phyloP scores from a whole-genome alignment of 2,329 filamentous ascomycete genomes.

The Boeremia exigua region DNA sequence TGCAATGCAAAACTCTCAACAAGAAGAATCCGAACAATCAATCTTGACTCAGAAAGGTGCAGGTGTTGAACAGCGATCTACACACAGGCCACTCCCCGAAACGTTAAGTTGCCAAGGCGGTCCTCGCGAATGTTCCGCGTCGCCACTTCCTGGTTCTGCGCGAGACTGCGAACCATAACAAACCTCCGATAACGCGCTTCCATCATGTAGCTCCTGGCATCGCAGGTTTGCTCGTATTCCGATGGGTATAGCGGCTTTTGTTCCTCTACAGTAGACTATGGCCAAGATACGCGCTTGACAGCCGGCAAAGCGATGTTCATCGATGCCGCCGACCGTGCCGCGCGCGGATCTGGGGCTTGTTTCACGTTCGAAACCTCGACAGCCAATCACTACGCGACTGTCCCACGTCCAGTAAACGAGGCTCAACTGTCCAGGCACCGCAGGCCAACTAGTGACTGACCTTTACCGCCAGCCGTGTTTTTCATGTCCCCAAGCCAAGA shows the following conservation, averaged over 20 bases:
- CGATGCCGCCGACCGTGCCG: constrained; percentile 14
- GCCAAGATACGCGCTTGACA: constrained; percentile 1
- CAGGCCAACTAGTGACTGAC: constrained; percentile 19
- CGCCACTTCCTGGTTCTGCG: no score
- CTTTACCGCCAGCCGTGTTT: constrained; percentile 5
- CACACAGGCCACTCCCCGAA: not conserved
- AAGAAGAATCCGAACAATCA: not conserved
- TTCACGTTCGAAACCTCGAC: constrained; percentile 30
- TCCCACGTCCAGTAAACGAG: constrained; percentile 35
- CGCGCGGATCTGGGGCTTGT: constrained; percentile 20
- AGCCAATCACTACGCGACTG: constrained; percentile 45
- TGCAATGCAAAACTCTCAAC: not conserved
- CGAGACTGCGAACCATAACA: no score
- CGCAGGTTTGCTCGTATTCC: no score
- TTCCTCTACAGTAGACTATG: not conserved
- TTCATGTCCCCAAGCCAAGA: constrained; percentile 16
- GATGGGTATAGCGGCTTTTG: not conserved
- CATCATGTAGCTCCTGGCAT: no score
- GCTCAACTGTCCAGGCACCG: constrained; percentile 31
- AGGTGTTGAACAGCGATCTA: not conserved
- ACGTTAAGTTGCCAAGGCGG: not conserved
- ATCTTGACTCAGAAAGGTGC: not conserved
- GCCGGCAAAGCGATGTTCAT: constrained; percentile 4
- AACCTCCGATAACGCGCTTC: no score
- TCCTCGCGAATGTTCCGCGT: no score